Conservation (phyloP, 208 protist species). For the Lotmaria passim region DNA sequence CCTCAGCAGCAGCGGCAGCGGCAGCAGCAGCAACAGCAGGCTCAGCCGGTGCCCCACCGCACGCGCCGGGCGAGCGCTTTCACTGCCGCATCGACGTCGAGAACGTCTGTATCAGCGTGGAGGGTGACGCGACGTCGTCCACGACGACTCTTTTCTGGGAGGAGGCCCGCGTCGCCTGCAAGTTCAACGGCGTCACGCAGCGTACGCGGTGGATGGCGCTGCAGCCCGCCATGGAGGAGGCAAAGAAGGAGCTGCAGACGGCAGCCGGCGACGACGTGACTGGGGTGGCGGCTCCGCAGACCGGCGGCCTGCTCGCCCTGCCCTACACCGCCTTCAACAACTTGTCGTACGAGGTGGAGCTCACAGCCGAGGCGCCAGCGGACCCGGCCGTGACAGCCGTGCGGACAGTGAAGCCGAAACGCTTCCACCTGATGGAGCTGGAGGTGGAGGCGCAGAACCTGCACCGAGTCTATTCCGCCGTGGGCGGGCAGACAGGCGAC, state of each 20-base stretch:
- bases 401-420: constrained; percentile 45
- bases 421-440: constrained; percentile 50
- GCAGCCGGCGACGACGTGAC: not conserved
- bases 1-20: no score
- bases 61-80: constrained; percentile 25
- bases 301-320: constrained; percentile 31
- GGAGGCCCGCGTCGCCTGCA: constrained; percentile 47
- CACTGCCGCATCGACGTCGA: constrained; percentile 62
- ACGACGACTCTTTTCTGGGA: constrained; percentile 52
- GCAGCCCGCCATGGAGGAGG: constrained; percentile 39
- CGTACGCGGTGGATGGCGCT: constrained; percentile 62
- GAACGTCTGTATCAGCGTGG: constrained; percentile 48
- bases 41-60: constrained; percentile 8
- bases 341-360: constrained; percentile 57
- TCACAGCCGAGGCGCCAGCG: constrained; percentile 29
- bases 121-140: constrained; percentile 20
- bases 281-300: constrained; percentile 12
- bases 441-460: constrained; percentile 59
- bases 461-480: constrained; percentile 39
- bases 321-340: constrained; percentile 55
- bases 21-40: not conserved
- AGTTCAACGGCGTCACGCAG: constrained; percentile 51
- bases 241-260: constrained; percentile 10
- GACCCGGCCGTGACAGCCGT: constrained; percentile 7
- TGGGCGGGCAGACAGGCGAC: constrained; percentile 37